phyloP scores from a whole-genome alignment of 192 early-diverging fungal species.

The Backusella luteola region DNA sequence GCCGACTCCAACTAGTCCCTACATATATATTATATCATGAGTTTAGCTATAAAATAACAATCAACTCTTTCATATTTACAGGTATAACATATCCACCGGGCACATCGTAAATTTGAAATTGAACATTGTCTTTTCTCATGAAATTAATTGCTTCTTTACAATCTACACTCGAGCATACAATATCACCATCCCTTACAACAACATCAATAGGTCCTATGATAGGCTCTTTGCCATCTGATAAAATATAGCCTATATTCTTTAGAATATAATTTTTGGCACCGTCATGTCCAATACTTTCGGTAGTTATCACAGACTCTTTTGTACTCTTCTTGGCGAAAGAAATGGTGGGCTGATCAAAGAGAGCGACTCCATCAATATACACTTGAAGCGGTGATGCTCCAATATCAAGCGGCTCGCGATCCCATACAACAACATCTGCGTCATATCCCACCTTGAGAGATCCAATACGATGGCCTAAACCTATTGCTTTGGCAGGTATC shows the following conservation, averaged over 20 bases:
- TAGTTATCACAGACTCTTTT: conserved; percentile 9
- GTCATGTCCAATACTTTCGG: neutral
- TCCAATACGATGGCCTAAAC: conserved; percentile 67
- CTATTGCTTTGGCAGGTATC: conserved; percentile 67
- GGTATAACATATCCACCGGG: conserved; percentile 60
- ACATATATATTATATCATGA: neutral
- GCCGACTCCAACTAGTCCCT: conserved; percentile 57
- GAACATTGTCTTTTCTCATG: neutral
- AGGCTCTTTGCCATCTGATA: neutral
- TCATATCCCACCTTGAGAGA: conserved; percentile 65
- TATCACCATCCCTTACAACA: conserved; percentile 43
- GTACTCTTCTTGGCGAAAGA: conserved; percentile 18
- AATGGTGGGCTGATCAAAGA: conserved; percentile 43
- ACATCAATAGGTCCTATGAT: conserved; percentile 8
- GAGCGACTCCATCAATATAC: conserved; percentile 67
- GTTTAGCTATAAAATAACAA: neutral
- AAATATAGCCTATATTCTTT: neutral
- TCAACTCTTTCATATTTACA: conserved; percentile 29
- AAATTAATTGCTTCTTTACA: conserved; percentile 12
- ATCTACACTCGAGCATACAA: conserved; percentile 48
- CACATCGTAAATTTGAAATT: conserved; percentile 46
- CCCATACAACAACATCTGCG: conserved; percentile 82
- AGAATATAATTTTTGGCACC: neutral
- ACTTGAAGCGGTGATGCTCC: conserved; percentile 77
- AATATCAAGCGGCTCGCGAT: conserved; percentile 63